Conservation (phyloP, 345 rosid species). For the Physaria fendleri region DNA sequence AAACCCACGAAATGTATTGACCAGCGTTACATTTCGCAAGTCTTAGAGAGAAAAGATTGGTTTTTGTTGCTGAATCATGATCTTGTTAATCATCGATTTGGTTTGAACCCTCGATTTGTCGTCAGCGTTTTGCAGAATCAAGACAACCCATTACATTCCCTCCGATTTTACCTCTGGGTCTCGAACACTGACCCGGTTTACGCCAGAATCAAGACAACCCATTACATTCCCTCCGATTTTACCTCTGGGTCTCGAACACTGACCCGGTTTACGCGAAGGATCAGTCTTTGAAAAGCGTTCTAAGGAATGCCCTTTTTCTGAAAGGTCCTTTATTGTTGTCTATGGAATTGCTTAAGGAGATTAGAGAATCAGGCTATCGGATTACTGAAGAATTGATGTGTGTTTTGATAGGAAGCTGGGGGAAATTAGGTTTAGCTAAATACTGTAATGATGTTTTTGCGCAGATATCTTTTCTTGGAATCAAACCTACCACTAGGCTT, state of each 20-base stretch:
- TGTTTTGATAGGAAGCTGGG: conserved; percentile 84
- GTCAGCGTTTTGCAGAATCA: conserved; percentile 72
- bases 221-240: conserved; percentile 47
- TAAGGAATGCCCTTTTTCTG: conserved; percentile 43
- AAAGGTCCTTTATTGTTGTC: conserved; percentile 77
- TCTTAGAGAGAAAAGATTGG: conserved; percentile 68
- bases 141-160: conserved; percentile 51
- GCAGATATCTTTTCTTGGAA: conserved; percentile 72
- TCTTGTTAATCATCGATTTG: conserved; percentile 43
- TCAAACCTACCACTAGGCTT: conserved; percentile 68
- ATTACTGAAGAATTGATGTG: conserved; percentile 68
- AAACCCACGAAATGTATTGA: conserved; percentile 25
- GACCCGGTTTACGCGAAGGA: conserved; percentile 43
- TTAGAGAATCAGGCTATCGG: conserved; percentile 47
- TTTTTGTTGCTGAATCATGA: conserved; percentile 60
- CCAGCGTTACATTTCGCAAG: conserved; percentile 47
- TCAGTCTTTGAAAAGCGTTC: conserved; percentile 46
- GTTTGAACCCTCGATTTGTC: conserved; percentile 44
- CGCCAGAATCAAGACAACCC: conserved; percentile 84
- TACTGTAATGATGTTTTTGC: conserved; percentile 78
- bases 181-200: conserved; percentile 42
- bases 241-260: conserved; percentile 64
- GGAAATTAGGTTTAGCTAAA: conserved; percentile 74
- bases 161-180: conserved; percentile 77
- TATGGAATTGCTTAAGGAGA: conserved; percentile 55